Percentiles rank a stretch among this genome's conserved stretches.
These are phyloP conservation scores for Silene latifolia DNA, from an alignment of 148 eudicot genomes.

Conservation along the genomic window DNA sequence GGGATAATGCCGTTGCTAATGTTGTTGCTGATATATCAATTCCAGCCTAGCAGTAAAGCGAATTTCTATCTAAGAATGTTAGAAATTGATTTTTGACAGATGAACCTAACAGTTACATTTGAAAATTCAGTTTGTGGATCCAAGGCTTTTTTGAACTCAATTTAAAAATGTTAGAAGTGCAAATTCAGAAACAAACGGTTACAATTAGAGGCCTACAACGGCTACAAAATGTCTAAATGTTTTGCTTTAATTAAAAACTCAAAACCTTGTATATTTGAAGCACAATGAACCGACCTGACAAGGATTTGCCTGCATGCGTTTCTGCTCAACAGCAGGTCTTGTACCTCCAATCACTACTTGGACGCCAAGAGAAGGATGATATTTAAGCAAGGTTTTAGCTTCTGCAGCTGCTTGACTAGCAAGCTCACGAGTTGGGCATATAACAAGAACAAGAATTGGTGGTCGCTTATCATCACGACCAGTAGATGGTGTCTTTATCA, in stretches of 20 bases:
- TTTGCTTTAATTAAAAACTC: not conserved
- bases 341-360: slow-evolving; percentile 99
- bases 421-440: slow-evolving; percentile 98
- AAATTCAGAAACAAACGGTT: not conserved
- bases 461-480: slow-evolving; percentile 69
- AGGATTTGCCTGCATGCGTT: slow-evolving; percentile 86
- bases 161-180: not conserved
- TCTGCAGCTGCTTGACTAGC: slow-evolving; percentile 95
- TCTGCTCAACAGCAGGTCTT: slow-evolving; percentile 81
- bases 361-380: slow-evolving; percentile 85
- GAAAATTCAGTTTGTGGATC: not conserved
- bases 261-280: not conserved
- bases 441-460: slow-evolving; percentile 87
- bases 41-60: not conserved
- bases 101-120: not conserved
- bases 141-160: not conserved
- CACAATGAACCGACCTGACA: slow-evolving; percentile 60
- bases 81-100: not conserved
- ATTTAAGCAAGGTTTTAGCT: slow-evolving; percentile 73
- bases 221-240: not conserved
- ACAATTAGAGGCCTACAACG: not conserved
- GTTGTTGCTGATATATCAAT: too few relatives aligned
- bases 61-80: not conserved
- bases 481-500: slow-evolving; percentile 58
- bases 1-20: too few relatives aligned